A percentile compares a stretch with the other conserved stretches of the same genome.
These are phyloP conservation scores for Quercus glauca DNA, from an alignment of 306 rosid genomes.

Conservation along the genomic window DNA sequence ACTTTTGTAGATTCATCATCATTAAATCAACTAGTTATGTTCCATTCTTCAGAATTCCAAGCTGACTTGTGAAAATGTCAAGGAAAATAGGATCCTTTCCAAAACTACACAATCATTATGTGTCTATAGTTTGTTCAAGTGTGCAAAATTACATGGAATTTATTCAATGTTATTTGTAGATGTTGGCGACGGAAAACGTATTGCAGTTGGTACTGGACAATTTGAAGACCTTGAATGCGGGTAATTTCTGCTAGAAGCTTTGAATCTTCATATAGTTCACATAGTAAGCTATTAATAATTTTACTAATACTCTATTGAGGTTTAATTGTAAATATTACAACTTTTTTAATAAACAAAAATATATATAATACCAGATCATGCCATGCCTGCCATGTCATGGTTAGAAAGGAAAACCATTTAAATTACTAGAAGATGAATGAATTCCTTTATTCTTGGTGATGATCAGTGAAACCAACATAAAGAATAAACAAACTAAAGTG, in stretches of 20 bases:
- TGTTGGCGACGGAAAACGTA: too few species aligned
- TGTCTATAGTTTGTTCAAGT: not conserved
- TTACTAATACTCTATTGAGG: not conserved
- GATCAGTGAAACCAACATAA: not conserved
- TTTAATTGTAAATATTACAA: not conserved
- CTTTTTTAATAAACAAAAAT: too few species aligned
- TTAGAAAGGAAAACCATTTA: not conserved
- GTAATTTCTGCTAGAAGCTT: slow-evolving; percentile 34
- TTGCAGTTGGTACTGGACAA: slow-evolving; percentile 60
- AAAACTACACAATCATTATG: not conserved
- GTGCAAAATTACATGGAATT: too few species aligned
- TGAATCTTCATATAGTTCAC: not conserved
- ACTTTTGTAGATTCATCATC: not conserved
- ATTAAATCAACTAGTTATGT: not conserved
- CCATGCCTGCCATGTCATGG: too few species aligned
- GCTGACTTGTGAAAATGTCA: not conserved
- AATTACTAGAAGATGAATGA: not conserved
- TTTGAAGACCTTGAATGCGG: slow-evolving; percentile 77
- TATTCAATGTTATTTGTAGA: too few species aligned
- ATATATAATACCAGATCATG: too few species aligned
- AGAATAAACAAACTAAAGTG: not conserved
- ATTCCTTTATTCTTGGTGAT: not conserved
- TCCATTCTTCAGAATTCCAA: slow-evolving; percentile 9
- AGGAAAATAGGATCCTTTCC: slow-evolving; percentile 11
- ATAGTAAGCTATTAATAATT: not conserved